Evolutionary conservation across 805 yeast species (phyloP).

Genomic region (Wickerhamomyces hampshirensis): DNA sequence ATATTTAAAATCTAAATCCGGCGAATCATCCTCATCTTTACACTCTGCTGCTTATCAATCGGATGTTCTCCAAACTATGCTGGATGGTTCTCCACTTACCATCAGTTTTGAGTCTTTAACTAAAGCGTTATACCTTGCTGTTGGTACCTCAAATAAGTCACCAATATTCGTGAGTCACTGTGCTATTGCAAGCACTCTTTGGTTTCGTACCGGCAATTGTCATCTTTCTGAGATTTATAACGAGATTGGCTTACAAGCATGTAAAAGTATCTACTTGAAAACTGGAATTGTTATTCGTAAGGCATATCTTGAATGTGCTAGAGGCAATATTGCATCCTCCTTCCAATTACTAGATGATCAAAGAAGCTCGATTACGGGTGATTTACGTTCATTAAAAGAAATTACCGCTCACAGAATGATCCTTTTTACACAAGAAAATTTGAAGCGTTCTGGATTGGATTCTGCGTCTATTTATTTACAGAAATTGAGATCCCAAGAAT

Average conservation of each 20-base stretch:
- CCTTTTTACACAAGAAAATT: conserved; percentile 31
- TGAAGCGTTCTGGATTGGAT: conserved; percentile 23
- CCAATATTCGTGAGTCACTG: conserved; percentile 39
- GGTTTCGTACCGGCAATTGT: conserved; percentile 49
- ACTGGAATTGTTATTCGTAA: conserved; percentile 35
- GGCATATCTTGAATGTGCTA: conserved; percentile 31
- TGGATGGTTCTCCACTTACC: conserved; percentile 44
- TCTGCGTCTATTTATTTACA: conserved; percentile 22
- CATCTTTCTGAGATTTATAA: conserved; percentile 42
- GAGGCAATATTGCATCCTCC: conserved; percentile 38
- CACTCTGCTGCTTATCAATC: conserved; percentile 60
- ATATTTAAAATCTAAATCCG: conserved; percentile 36
- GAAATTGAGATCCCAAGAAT: conserved; percentile 19
- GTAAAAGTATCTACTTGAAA: conserved; percentile 34
- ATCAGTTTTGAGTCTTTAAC: conserved; percentile 50
- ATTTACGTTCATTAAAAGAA: conserved; percentile 31
- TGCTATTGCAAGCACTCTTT: conserved; percentile 39
- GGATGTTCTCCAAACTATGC: conserved; percentile 51
- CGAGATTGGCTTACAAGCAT: conserved; percentile 40
- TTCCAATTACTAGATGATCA: conserved; percentile 34
- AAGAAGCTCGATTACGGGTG: conserved; percentile 7
- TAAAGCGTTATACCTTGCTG: conserved; percentile 50
- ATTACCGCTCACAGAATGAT: conserved; percentile 38
- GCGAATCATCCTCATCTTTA: conserved; percentile 25
- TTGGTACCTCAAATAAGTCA: conserved; percentile 37